These are phyloP conservation scores for Rhizopus arrhizus DNA, from an alignment of 371 early-diverging fungal species.

Conservation along the genomic window DNA sequence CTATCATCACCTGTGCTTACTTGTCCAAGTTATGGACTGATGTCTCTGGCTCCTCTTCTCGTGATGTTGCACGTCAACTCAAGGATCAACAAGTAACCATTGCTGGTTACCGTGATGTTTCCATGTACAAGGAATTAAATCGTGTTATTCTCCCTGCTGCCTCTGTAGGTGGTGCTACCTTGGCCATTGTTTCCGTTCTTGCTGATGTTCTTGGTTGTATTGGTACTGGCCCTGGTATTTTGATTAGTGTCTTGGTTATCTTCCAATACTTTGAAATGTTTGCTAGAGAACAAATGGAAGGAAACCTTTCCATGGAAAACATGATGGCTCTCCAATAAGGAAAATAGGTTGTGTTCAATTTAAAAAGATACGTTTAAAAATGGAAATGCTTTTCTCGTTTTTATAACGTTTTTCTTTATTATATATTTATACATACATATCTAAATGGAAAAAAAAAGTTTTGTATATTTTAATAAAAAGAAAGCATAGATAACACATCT, in stretches of 20 bases:
- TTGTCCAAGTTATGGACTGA: conserved; percentile 99
- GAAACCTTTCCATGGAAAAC: conserved; percentile 58
- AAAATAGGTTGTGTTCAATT: no score
- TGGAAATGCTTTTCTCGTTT: no score
- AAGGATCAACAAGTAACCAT: conserved; percentile 98
- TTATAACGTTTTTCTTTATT: no score
- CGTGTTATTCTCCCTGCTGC: conserved; percentile 97
- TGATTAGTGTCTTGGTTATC: conserved; percentile 98
- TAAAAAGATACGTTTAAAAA: no score
- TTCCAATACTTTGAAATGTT: conserved; percentile 99
- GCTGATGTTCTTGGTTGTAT: conserved; percentile 95
- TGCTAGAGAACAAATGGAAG: conserved; percentile 91
- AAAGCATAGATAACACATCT: no score
- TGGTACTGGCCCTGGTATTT: conserved; percentile 99
- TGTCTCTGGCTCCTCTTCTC: conserved; percentile 95
- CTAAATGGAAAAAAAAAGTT: no score
- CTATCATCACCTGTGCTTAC: conserved; percentile 93
- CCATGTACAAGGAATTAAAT: conserved; percentile 98
- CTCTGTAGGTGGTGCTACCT: conserved; percentile 94
- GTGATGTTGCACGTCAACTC: conserved; percentile 96
- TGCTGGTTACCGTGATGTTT: conserved; percentile 93
- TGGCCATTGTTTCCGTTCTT: conserved; percentile 92
- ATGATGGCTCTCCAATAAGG: conserved; percentile 32
- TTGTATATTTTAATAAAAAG: no score
- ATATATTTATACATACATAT: no score